Evolutionary conservation across 495 filamentous ascomycete genomes (phyloP), one percentile per base, ranked within the genome.

Genomic region (Durotheca rogersii): DNA sequence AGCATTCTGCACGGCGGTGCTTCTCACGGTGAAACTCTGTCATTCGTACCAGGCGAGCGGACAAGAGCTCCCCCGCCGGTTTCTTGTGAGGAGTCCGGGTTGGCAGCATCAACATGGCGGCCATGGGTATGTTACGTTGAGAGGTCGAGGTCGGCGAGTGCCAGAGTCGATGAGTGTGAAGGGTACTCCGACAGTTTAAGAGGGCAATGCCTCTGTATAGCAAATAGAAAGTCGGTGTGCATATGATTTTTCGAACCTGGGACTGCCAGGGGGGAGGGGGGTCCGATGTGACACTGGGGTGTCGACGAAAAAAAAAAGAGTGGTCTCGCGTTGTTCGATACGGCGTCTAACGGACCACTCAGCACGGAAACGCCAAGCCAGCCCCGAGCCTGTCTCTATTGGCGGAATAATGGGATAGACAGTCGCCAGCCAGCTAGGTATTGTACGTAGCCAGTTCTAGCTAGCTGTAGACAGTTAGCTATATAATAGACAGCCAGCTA

Each of bases 1-100:
- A 50, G 34, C 40, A 35, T 53, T 58, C 55, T 58, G 55, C 55
- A 58, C 10, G 45, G 43, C 56, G 56, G 56, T 46, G 50, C 56
- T 59, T 59, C 41, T 59, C 56, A 59, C 56, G 56, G 56, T 59
- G 56, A 59, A 45, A 59, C 56, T 59, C 12, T 49, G 36, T 23
- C 34, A 51, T 14, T 59, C 17, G 56, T 59, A 30, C 56, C 40
- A 59, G 50, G 50, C 39, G 49, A 53, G 49, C 15, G 27, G 30
- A 41, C 39, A 31, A 37, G 20, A 43, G 25, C 12, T 54, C 44
- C 19, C n/a, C 56, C 56, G 56, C 56, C 41, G 23, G 10, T 59
- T 54, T 37, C 23, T 47, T 30, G 41, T 41, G 56, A 51, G 45
- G 43, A 29, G 19, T 35, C 43, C 27, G 50, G 38, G 20, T n/a